Conservation (phyloP, 805 yeast species). For the Wickerhamiella slavikovae region DNA sequence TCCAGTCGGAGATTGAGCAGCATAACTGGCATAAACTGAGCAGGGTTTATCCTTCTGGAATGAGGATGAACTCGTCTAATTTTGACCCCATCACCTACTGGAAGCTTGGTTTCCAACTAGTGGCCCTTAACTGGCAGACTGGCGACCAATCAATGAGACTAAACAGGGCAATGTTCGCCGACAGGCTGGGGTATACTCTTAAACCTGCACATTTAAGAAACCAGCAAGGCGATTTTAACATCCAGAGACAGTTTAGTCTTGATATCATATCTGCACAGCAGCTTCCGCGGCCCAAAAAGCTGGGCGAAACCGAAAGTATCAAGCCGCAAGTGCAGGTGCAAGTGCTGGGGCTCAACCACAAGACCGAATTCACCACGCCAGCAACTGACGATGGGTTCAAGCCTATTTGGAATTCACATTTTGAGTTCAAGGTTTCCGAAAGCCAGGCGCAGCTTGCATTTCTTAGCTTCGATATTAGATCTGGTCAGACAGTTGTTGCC, state of each 20-base stretch:
- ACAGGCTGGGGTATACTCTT: slow-evolving; percentile 42
- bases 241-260: slow-evolving; percentile 15
- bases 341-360: slow-evolving; percentile 23
- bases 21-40: slow-evolving; percentile 60
- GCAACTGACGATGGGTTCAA: slow-evolving; percentile 59
- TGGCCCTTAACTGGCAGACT: slow-evolving; percentile 93
- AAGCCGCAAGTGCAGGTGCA: slow-evolving; percentile 49
- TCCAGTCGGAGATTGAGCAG: slow-evolving; percentile 34
- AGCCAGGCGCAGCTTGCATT: slow-evolving; percentile 17
- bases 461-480: slow-evolving; percentile 18
- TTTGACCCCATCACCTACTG: slow-evolving; percentile 65
- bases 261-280: slow-evolving; percentile 65
- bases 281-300: slow-evolving; percentile 46
- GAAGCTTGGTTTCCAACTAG: slow-evolving; percentile 81
- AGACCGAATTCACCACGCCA: slow-evolving; percentile 13
- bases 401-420: slow-evolving; percentile 55
- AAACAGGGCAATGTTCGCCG: slow-evolving; percentile 55
- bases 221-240: slow-evolving; percentile 1
- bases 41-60: slow-evolving; percentile 75
- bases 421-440: slow-evolving; percentile 23
- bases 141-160: slow-evolving; percentile 76
- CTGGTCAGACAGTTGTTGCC: slow-evolving; percentile 28
- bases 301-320: slow-evolving; percentile 24
- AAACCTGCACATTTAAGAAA: slow-evolving; percentile 33
- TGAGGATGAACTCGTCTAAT: slow-evolving; percentile 58